Evolutionary conservation across 306 rosid species (phyloP), one percentile per base, ranked within the genome.

Genomic region (Corylus americana): DNA sequence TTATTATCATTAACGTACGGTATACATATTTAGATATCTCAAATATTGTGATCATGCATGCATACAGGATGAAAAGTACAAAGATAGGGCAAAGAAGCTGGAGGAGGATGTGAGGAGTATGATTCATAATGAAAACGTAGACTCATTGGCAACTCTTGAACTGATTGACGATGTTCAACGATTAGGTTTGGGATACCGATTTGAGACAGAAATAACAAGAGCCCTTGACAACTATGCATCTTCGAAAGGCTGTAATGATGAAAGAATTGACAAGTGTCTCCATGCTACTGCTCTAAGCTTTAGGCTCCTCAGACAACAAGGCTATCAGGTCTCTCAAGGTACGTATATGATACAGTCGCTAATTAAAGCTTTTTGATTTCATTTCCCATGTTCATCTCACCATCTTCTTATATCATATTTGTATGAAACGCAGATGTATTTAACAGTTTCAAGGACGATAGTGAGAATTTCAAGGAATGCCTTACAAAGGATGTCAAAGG

Each of bases 281-380:
- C 85, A 81, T 48, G 71, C 86, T 27, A 58, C 79, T 69, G 83
- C 89, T 42, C 61, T 85, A 37, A 77, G 81, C 75, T 89, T 89
- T 55, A 83, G 87, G 58, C 86, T 90, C 20, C 87, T 90, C 11
- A 54, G 91, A 88, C 85, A 88, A 45, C 74, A 83, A 74, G 87
- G 84, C 5, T 35, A 35, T 35, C 77, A 78, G 58, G 74, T 83
- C 76, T 53, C 87, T 1, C 45, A 82, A 83, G 91, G 94, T 88
- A 75, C 4, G 4, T 39, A 39, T 35, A 3, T 35, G 39, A 35
- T 35, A 35, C 39, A 35, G 39, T 35, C 39, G 39, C 39, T 35
- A 35, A 0, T 0, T 39, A 2, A 39, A 4, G 1, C 39, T 8
- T 61, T 9, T 25, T 8, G 16, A 39, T 2, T 2, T 27, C 8